Conservation (phyloP, 768 basidiomycete species). For the Cystofilobasidium ferigula region DNA sequence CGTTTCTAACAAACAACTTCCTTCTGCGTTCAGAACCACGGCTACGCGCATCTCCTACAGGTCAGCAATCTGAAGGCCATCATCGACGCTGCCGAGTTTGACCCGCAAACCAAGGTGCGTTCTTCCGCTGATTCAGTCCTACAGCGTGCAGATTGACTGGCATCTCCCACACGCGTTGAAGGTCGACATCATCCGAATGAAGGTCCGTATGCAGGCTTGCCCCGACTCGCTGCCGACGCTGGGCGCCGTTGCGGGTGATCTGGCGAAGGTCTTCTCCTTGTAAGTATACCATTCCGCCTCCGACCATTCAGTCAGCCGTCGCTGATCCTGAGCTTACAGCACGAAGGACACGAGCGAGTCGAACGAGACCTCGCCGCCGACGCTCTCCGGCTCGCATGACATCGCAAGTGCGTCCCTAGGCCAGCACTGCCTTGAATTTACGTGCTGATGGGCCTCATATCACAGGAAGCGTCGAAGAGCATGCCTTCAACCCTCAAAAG, state of each 20-base stretch:
- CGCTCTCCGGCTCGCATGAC: not conserved
- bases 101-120: conserved; percentile 29
- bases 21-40: conserved; percentile 33
- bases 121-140: not conserved
- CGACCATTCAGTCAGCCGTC: not conserved
- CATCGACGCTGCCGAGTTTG: not conserved
- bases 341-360: too few relatives aligned
- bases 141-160: not conserved
- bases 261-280: conserved; percentile 30
- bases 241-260: conserved; percentile 30
- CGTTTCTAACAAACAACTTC: too few relatives aligned
- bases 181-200: conserved; percentile 20
- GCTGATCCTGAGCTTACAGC: too few relatives aligned
- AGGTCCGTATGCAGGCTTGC: conserved; percentile 32
- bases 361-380: too few relatives aligned
- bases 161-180: not conserved
- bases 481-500: conserved; percentile 64
- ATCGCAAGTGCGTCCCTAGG: not conserved
- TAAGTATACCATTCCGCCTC: conserved; percentile 9
- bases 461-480: conserved; percentile 53
- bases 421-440: not conserved
- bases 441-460: not conserved
- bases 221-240: conserved; percentile 37
- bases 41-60: conserved; percentile 31
- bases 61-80: conserved; percentile 26